Evolutionary conservation across 1,139 yeast species (phyloP).

Genomic region (Kodamaea alishanica): DNA sequence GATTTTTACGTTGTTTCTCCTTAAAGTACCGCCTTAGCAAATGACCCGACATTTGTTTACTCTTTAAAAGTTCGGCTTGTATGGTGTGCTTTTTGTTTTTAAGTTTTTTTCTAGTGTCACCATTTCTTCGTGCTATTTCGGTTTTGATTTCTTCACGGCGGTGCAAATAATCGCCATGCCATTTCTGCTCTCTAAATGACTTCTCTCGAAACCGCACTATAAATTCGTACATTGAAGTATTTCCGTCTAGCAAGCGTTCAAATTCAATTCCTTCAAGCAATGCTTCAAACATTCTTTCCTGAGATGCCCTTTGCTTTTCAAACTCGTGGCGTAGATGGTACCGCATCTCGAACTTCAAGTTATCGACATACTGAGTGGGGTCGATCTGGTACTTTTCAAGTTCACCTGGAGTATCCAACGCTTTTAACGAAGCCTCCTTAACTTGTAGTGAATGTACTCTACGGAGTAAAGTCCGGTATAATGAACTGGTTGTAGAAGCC

Average conservation of each 20-base stretch:
- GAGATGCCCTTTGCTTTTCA: constrained; percentile 3
- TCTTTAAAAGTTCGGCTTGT: constrained; percentile 8
- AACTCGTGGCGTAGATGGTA: constrained; percentile 19
- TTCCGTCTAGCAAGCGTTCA: neutral
- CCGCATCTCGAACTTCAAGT: constrained; percentile 17
- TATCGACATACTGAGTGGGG: constrained; percentile 9
- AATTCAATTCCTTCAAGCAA: constrained; percentile 1
- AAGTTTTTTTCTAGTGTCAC: constrained; percentile 8
- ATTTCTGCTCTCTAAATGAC: constrained; percentile 15
- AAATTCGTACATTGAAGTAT: neutral
- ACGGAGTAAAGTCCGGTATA: constrained; percentile 18
- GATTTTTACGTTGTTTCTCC: constrained; percentile 23
- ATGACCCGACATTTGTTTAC: constrained; percentile 15
- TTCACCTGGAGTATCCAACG: constrained; percentile 1
- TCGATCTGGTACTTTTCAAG: constrained; percentile 10
- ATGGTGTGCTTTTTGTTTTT: neutral
- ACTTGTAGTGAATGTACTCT: constrained; percentile 2
- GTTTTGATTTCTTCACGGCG: neutral
- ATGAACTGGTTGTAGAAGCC: neutral
- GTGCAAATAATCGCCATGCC: constrained; percentile 17
- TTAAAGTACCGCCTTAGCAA: constrained; percentile 30
- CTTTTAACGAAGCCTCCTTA: neutral
- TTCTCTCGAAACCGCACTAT: constrained; percentile 12
- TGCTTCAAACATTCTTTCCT: constrained; percentile 1
- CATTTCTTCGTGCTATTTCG: constrained; percentile 8